Evolutionary conservation across 768 basidiomycete genomes (phyloP).

Genomic region (Rhodotorula graminis): DNA sequence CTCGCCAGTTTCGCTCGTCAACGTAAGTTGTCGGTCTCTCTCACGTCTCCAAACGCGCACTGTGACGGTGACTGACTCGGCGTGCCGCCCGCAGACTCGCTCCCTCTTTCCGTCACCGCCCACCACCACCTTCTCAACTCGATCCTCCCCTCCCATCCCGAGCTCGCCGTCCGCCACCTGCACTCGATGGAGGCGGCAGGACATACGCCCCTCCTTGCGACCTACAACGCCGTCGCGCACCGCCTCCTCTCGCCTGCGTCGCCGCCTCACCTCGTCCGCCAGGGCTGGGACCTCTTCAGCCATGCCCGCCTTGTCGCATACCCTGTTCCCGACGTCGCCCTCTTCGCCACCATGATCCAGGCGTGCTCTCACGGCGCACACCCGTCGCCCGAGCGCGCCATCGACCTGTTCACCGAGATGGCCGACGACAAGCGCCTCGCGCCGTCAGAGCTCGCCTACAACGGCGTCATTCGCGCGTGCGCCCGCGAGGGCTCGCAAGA

Average conservation of each 20-base stretch:
- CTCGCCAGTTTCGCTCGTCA: constrained; percentile 51
- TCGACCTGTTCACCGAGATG: constrained; percentile 93
- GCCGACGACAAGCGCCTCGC: constrained; percentile 45
- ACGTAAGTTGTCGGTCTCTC: constrained; percentile 48
- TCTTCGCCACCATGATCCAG: constrained; percentile 81
- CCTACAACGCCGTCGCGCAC: constrained; percentile 65
- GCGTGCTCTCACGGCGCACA: constrained; percentile 63
- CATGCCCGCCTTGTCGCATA: constrained; percentile 97
- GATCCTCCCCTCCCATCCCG: constrained; percentile 55
- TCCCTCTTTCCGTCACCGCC: constrained; percentile 51
- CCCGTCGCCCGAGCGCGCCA: constrained; percentile 80
- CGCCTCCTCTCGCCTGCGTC: constrained; percentile 46
- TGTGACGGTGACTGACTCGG: not conserved
- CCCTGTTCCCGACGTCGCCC: constrained; percentile 62
- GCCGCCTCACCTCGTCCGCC: constrained; percentile 55
- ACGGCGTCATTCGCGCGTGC: constrained; percentile 75
- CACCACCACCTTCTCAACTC: constrained; percentile 61
- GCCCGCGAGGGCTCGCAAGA: constrained; percentile 52
- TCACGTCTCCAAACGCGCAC: too few species aligned
- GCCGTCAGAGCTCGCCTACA: constrained; percentile 68
- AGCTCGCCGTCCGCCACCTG: constrained; percentile 61
- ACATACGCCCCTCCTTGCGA: constrained; percentile 63
- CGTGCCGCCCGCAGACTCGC: constrained; percentile 11
- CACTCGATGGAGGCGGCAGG: constrained; percentile 66
- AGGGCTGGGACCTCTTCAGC: constrained; percentile 88